Conservation (phyloP, 2,329 filamentous ascomycete genomes). For the Penicillium sp. region DNA sequence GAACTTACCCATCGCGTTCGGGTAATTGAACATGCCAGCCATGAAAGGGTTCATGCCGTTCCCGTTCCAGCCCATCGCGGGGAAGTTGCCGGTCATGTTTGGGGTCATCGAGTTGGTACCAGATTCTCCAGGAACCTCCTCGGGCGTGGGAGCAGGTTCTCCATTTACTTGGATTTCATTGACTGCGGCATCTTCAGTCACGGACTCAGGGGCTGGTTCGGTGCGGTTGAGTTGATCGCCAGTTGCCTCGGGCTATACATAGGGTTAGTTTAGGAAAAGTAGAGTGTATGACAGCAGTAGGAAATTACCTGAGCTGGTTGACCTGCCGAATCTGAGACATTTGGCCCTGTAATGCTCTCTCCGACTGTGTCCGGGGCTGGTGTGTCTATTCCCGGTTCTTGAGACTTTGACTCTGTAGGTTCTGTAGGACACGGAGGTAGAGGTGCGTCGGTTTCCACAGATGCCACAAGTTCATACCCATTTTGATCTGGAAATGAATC, state of each 20-base stretch:
- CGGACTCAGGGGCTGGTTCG: constrained; percentile 11
- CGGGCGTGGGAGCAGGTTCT: not conserved
- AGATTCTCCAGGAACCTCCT: constrained; percentile 1
- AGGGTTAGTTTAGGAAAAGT: not conserved
- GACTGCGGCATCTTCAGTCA: constrained; percentile 11
- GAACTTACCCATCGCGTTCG: constrained; percentile 83
- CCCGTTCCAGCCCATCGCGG: constrained; percentile 61
- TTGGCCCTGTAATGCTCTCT: constrained; percentile 5
- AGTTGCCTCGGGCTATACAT: constrained; percentile 14
- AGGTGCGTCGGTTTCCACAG: constrained; percentile 7
- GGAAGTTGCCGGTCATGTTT: constrained; percentile 52
- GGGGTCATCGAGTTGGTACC: constrained; percentile 36
- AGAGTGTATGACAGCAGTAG: not conserved
- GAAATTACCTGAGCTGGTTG: constrained; percentile 19
- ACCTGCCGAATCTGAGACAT: constrained; percentile 6
- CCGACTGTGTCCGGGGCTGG: constrained; percentile 3
- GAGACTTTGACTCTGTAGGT: constrained; percentile 11
- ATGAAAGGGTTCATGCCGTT: constrained; percentile 65
- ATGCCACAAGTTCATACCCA: constrained; percentile 14
- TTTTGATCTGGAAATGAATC: constrained; percentile 21
- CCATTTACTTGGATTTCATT: not conserved
- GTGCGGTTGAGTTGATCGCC: constrained; percentile 8
- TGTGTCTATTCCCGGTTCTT: constrained; percentile 8
- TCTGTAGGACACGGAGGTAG: constrained; percentile 6
- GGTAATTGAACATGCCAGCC: constrained; percentile 57